Percentiles rank a stretch among this genome's conserved stretches.
Conservation (phyloP, 345 rosid species). For the Camelina laxa region DNA sequence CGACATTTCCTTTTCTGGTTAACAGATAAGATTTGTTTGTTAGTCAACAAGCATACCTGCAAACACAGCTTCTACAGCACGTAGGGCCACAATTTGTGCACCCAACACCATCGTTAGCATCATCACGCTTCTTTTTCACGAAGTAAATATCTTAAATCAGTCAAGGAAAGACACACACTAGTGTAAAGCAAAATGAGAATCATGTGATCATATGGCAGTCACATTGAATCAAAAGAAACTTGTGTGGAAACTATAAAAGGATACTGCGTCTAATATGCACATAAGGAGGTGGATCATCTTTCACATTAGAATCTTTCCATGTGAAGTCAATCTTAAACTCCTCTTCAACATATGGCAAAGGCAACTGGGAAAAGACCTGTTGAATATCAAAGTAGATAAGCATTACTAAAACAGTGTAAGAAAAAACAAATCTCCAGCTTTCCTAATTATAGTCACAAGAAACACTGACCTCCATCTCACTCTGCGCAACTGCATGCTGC, state of each 20-base stretch:
- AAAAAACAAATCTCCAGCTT: slow-evolving; percentile 19
- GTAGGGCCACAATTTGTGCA: slow-evolving; percentile 77
- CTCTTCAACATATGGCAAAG: slow-evolving; percentile 77
- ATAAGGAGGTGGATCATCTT: slow-evolving; percentile 80
- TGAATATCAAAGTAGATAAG: slow-evolving; percentile 37
- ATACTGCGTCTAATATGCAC: slow-evolving; percentile 94
- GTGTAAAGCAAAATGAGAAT: neutral
- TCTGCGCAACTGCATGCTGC: slow-evolving; percentile 71
- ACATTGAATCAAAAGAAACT: neutral
- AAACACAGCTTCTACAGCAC: slow-evolving; percentile 81
- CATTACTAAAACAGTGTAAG: slow-evolving; percentile 13
- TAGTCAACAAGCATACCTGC: slow-evolving; percentile 61
- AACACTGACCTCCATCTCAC: slow-evolving; percentile 79
- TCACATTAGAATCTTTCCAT: slow-evolving; percentile 59
- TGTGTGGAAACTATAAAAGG: slow-evolving; percentile 48
- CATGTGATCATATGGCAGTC: neutral
- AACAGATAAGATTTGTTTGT: slow-evolving; percentile 16
- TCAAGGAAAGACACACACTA: slow-evolving; percentile 53
- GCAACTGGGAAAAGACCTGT: slow-evolving; percentile 79
- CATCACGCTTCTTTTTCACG: slow-evolving; percentile 80
- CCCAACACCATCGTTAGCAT: slow-evolving; percentile 71
- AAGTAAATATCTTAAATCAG: slow-evolving; percentile 73
- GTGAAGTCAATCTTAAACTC: slow-evolving; percentile 84
- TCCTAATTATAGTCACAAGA: slow-evolving; percentile 16
- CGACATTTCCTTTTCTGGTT: neutral